These are phyloP conservation scores for Closterium sp. DNA, from an alignment of 139 green algal genomes.

Conservation along the genomic window DNA sequence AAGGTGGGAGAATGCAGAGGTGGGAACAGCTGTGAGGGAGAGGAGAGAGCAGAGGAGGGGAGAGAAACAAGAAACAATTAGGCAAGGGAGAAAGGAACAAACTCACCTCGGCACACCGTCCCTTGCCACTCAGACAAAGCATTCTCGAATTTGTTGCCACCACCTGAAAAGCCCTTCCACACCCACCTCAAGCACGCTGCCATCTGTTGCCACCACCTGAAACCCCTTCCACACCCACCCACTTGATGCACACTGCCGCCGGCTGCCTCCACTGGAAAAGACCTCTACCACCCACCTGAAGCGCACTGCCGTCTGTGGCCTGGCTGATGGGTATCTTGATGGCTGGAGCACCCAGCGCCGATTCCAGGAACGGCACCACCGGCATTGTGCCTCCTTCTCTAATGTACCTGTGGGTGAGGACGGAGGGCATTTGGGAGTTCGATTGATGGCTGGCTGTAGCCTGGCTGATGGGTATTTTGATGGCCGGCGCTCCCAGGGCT, in stretches of 20 bases:
- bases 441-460: neutral
- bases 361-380: conserved; percentile 84
- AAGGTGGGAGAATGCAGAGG: neutral
- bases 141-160: neutral
- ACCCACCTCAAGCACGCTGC: neutral
- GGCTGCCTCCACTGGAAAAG: no score
- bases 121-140: neutral
- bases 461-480: neutral
- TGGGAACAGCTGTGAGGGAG: neutral
- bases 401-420: conserved; percentile 35
- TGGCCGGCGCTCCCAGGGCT: neutral
- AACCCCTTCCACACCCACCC: no score
- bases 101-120: neutral
- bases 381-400: conserved; percentile 61
- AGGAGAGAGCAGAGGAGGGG: no score
- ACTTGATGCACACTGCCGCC: no score
- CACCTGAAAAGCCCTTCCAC: no score
- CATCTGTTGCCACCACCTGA: neutral
- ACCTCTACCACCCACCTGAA: conserved; percentile 8
- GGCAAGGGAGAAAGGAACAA: no score
- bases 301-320: conserved; percentile 63
- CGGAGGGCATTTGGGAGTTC: neutral
- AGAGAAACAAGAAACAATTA: no score
- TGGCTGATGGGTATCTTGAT: conserved; percentile 92
- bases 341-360: conserved; percentile 77